Evolutionary conservation across 192 early-diverging fungal species (phyloP).

Genomic region (Umbelopsis sp.): DNA sequence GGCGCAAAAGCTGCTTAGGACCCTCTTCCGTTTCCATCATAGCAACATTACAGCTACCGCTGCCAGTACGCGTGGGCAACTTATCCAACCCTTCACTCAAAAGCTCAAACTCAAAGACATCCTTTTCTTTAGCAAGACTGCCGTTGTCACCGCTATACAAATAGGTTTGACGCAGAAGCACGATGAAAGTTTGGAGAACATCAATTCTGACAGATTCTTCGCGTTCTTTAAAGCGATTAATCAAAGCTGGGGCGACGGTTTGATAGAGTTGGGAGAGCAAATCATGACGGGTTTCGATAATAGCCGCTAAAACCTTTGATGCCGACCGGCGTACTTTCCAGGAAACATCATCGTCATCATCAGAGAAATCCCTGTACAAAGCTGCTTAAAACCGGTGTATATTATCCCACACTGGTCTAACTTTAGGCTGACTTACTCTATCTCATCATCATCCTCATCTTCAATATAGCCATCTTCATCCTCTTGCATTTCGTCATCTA

Average conservation of each 20-base stretch:
- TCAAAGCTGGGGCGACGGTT: constrained; percentile 71
- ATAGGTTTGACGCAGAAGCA: constrained; percentile 63
- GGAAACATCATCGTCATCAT: constrained; percentile 87
- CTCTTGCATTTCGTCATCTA: constrained; percentile 60
- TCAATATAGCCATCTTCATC: constrained; percentile 65
- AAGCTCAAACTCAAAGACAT: constrained; percentile 13
- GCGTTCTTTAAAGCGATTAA: constrained; percentile 79
- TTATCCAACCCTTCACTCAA: constrained; percentile 40
- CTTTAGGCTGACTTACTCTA: constrained; percentile 45
- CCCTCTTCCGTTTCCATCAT: constrained; percentile 52
- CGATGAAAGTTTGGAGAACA: constrained; percentile 71
- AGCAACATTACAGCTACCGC: constrained; percentile 25
- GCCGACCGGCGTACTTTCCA: constrained; percentile 89
- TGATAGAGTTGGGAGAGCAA: constrained; percentile 64
- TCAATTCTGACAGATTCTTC: constrained; percentile 87
- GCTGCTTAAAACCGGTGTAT: background rate
- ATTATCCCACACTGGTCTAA: background rate
- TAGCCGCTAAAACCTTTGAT: constrained; percentile 68
- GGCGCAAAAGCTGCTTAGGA: constrained; percentile 59
- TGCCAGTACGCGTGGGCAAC: background rate
- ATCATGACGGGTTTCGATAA: constrained; percentile 75
- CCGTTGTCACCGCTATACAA: constrained; percentile 46
- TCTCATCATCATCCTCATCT: constrained; percentile 61
- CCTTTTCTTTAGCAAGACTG: background rate
- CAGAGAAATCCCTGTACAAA: constrained; percentile 70